phyloP scores from a whole-genome alignment of 2,329 filamentous ascomycete genomes.

The Apiospora kogelbergensis region DNA sequence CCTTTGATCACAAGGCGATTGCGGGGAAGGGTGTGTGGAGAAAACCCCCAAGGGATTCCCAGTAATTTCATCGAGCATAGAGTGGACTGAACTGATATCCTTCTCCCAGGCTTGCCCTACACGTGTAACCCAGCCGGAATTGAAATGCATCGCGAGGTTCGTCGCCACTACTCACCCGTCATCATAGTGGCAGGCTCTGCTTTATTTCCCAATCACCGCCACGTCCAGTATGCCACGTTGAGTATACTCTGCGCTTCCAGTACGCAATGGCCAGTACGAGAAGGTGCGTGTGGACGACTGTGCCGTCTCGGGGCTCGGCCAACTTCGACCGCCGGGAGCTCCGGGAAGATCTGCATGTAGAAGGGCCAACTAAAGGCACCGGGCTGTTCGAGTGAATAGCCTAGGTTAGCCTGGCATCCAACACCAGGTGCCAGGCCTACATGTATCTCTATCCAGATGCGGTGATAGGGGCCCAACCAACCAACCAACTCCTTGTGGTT shows the following conservation, averaged over 20 bases:
- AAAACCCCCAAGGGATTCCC: not conserved
- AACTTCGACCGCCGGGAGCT: not conserved
- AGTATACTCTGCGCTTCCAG: not conserved
- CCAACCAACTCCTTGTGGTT: not conserved
- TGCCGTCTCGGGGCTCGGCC: not conserved
- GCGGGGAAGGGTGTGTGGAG: not conserved
- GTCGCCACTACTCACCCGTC: not conserved
- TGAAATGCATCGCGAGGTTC: not conserved
- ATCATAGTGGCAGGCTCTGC: not conserved
- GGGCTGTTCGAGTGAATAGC: not conserved
- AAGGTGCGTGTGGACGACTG: not conserved
- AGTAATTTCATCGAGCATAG: not conserved
- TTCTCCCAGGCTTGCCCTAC: not conserved
- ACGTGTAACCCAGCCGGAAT: not conserved
- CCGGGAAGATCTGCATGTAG: not conserved
- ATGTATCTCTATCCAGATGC: not conserved
- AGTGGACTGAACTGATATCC: not conserved
- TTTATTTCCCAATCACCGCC: not conserved
- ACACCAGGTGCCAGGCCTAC: not conserved
- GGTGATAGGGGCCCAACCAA: not conserved
- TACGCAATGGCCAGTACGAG: not conserved
- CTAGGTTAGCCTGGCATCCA: not conserved
- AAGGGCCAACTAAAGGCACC: not conserved
- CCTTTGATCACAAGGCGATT: not conserved
- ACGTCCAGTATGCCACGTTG: not conserved